Conservation (phyloP, 2,329 filamentous ascomycete species). For the Neonectria sp. region DNA sequence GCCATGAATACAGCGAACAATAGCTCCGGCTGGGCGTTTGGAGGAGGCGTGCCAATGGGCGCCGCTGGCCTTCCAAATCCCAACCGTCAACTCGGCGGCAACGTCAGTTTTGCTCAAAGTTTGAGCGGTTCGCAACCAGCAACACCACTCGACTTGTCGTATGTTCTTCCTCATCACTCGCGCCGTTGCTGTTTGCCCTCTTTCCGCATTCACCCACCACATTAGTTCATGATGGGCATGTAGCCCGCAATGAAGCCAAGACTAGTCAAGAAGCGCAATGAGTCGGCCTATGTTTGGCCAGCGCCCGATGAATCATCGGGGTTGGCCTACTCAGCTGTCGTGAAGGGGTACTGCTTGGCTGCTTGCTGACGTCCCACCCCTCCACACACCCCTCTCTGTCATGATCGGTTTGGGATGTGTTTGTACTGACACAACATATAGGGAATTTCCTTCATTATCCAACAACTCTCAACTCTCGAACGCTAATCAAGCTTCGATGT, state of each 20-base stretch:
- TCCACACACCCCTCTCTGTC: not conserved
- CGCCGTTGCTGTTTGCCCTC: constrained; percentile 1
- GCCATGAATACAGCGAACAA: constrained; percentile 61
- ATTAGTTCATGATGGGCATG: constrained; percentile 11
- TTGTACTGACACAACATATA: constrained; percentile 49
- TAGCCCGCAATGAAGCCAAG: constrained; percentile 31
- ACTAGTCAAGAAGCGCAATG: constrained; percentile 31
- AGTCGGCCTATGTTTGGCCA: constrained; percentile 14
- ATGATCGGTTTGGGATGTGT: not conserved
- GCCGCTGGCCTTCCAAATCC: constrained; percentile 68
- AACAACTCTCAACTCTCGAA: constrained; percentile 70
- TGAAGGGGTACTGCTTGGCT: constrained; percentile 49
- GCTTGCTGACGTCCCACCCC: constrained; percentile 13
- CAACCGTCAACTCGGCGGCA: constrained; percentile 69
- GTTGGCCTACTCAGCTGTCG: constrained; percentile 50
- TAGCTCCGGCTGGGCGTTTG: constrained; percentile 74
- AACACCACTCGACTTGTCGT: constrained; percentile 76
- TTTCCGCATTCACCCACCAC: not conserved
- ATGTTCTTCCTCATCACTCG: constrained; percentile 57
- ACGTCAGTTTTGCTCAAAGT: constrained; percentile 77
- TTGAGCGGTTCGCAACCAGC: constrained; percentile 74
- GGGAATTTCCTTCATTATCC: constrained; percentile 77
- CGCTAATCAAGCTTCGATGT: constrained; percentile 66
- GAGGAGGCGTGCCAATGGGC: constrained; percentile 73
- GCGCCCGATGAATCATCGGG: constrained; percentile 16